phyloP scores from a whole-genome alignment of 495 filamentous ascomycete genomes.

The Podospora australis region DNA sequence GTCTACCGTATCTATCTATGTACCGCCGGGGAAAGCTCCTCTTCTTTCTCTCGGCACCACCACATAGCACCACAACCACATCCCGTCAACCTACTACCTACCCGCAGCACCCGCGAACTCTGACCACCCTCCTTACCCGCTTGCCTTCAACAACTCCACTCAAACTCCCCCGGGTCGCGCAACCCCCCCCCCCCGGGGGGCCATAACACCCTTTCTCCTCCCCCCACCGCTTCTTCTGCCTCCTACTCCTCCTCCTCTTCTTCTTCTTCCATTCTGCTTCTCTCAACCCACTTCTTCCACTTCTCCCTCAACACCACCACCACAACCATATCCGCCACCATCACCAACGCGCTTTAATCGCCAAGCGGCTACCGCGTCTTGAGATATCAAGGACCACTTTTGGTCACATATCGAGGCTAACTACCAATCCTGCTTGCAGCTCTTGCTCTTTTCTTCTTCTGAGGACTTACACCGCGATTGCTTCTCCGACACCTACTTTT shows the following conservation, averaged over 20 bases:
- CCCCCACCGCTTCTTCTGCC: constrained; percentile 10
- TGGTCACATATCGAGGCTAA: constrained; percentile 5
- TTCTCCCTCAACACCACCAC: too few species aligned
- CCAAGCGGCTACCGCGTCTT: too few species aligned
- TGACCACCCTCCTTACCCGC: too few species aligned
- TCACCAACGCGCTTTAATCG: too few species aligned
- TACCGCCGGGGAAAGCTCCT: background rate
- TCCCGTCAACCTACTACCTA: constrained; percentile 10
- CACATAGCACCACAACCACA: background rate
- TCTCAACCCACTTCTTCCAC: too few species aligned
- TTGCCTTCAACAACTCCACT: too few species aligned
- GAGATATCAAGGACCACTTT: too few species aligned
- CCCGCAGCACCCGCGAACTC: constrained; percentile 11
- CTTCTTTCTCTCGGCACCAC: background rate
- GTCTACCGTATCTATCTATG: too few species aligned
- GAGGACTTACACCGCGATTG: constrained; percentile 18
- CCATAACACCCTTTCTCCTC: constrained; percentile 21
- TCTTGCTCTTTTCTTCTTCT: constrained; percentile 15
- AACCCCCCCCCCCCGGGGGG: too few species aligned
- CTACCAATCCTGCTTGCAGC: constrained; percentile 32
- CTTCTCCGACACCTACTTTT: background rate
- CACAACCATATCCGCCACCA: background rate
- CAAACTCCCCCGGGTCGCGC: constrained; percentile 27
- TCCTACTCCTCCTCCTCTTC: too few species aligned
- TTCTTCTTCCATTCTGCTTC: too few species aligned